phyloP scores from a whole-genome alignment of 2,329 filamentous ascomycete genomes.

The Ilyonectria mors-panacis region DNA sequence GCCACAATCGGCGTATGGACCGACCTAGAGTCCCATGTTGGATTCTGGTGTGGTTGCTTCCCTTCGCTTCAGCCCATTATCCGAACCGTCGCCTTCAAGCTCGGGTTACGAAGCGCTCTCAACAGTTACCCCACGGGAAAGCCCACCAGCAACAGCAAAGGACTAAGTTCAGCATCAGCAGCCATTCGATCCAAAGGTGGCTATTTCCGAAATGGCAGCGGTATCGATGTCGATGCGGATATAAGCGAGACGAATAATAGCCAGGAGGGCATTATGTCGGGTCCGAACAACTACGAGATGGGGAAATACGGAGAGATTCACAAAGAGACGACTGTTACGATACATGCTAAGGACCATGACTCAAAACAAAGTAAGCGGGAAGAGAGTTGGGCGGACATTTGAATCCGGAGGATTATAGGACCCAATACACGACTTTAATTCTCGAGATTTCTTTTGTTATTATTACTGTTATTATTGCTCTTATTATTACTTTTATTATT shows the following conservation, averaged over 20 bases:
- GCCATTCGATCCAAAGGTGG: constrained; percentile 10
- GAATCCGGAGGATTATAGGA: neutral
- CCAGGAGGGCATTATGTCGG: constrained; percentile 8
- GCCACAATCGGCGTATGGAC: constrained; percentile 56
- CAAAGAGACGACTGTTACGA: constrained; percentile 22
- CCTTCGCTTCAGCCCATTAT: constrained; percentile 57
- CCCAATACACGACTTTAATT: neutral
- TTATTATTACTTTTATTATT: too few species aligned
- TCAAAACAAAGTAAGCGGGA: constrained; percentile 9
- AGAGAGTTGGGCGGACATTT: constrained; percentile 20
- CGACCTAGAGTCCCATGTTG: constrained; percentile 58
- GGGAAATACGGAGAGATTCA: constrained; percentile 16
- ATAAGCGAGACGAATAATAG: constrained; percentile 2
- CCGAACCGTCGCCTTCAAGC: constrained; percentile 43
- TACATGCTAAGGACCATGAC: constrained; percentile 9
- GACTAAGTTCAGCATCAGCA: constrained; percentile 13
- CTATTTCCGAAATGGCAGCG: constrained; percentile 22
- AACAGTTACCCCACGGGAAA: constrained; percentile 23
- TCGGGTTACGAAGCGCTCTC: constrained; percentile 26
- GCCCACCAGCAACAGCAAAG: constrained; percentile 13
- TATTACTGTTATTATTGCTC: too few species aligned
- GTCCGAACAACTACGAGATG: constrained; percentile 12
- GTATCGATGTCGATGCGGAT: constrained; percentile 20
- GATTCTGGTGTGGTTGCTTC: constrained; percentile 60
- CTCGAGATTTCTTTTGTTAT: too few species aligned